Evolutionary conservation across 169 alveolate genomes (phyloP), one percentile per base, ranked within the genome.

Genomic region (Toxoplasma gondii): DNA sequence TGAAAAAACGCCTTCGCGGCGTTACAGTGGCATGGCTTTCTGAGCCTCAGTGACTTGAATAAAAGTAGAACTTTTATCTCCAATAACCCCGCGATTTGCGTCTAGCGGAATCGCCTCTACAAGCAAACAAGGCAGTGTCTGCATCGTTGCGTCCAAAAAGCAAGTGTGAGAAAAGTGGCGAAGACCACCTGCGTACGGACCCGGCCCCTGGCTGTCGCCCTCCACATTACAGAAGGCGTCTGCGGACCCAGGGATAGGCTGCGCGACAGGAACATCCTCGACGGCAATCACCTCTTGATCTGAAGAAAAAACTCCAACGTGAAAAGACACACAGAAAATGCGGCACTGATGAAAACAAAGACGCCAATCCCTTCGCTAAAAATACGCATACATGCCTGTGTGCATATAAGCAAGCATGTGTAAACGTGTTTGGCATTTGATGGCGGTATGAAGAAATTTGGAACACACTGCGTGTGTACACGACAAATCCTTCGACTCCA

Each of bases 281-380:
- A n/a, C 22, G 86, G 31, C 19, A n/a, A 78, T 78, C 49, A 78
- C 86, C 29, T n/a, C 86, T 78, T 78, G 86, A 78, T n/a, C 86
- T 78, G 86, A n/a, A n/a, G n/a, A n/a, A 17, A 10, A 1, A 78
- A 16, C 16, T 31, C 86, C 12, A 17, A 38, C 44, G 45, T 12
- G 10, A 31, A 78, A 10, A 78, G 44, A 17, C 44, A 64, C 5
- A 19, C 74, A 64, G 74, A 19, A 19, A 49, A 49, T 12, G 12
- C 58, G 58, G 4, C 12, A 7, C 58, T 12, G 22, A 64, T 31
- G 74, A 64, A 16, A 64, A 10, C n/a, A 31, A 16, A 19, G 74
- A 10, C 24, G 74, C n/a, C 74, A 19, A 64, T 27, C 74, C n/a
- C 7, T 7, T 19, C 29, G 74, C 74, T 4, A 64, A 22, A 19